A percentile compares a stretch with the other conserved stretches of the same genome.
These are phyloP conservation scores for Solanum chilense DNA, from an alignment of 257 asterid genomes.

Conservation along the genomic window DNA sequence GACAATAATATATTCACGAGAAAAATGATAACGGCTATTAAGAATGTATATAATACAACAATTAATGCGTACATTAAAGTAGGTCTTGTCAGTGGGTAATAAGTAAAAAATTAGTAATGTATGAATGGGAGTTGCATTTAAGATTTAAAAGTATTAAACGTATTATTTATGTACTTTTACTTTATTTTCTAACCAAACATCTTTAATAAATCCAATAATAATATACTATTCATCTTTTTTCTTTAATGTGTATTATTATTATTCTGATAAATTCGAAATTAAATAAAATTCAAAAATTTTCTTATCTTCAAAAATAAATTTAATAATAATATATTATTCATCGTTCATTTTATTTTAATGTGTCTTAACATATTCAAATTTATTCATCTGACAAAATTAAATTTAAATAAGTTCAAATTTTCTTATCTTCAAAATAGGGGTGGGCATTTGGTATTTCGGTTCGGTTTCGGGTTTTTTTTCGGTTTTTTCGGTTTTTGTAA, in stretches of 20 bases:
- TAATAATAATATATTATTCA: background rate
- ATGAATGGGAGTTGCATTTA: background rate
- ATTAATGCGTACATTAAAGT: background rate
- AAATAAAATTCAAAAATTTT: background rate
- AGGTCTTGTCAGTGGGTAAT: background rate
- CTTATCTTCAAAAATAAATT: background rate
- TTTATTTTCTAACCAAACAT: background rate
- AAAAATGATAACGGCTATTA: background rate
- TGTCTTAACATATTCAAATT: too few species aligned
- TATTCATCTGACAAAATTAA: background rate
- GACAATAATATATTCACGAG: background rate
- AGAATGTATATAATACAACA: background rate
- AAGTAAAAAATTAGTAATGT: background rate
- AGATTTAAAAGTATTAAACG: background rate
- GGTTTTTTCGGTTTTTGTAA: too few species aligned
- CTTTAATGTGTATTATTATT: background rate
- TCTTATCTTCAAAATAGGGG: background rate
- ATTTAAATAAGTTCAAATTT: background rate
- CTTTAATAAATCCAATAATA: background rate
- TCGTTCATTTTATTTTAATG: too few species aligned
- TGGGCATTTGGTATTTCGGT: too few species aligned
- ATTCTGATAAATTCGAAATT: background rate
- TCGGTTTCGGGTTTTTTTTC: too few species aligned
- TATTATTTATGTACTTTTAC: background rate
- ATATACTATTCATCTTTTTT: background rate